Evolutionary conservation across 1,139 yeast species (phyloP).

Genomic region (Pichia sorboxylosa): DNA sequence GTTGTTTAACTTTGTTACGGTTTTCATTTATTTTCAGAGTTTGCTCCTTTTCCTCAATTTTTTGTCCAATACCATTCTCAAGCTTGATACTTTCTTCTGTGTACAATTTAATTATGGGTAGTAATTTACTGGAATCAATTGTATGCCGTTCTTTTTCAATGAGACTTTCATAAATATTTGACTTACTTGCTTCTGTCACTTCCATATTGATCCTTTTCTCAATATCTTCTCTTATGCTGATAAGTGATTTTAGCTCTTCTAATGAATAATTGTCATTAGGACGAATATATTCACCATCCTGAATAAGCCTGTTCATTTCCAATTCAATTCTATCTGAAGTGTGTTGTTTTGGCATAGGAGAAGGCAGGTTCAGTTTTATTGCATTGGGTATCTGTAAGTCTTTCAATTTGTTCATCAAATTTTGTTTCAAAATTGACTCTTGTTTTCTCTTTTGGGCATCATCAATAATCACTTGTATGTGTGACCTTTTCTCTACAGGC

Average conservation of each 20-base stretch:
- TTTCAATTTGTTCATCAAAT: constrained; percentile 22
- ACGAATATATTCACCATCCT: too few species aligned
- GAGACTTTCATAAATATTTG: not conserved
- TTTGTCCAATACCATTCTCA: constrained; percentile 1
- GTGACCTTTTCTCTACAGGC: not conserved
- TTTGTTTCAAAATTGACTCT: constrained; percentile 18
- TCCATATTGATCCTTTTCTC: constrained; percentile 4
- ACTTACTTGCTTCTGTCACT: not conserved
- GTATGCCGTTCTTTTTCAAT: not conserved
- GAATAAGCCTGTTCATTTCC: constrained; percentile 2
- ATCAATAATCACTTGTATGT: constrained; percentile 3
- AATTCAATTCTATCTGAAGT: not conserved
- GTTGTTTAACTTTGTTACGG: not conserved
- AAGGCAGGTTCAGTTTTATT: constrained; percentile 35
- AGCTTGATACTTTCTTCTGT: constrained; percentile 2
- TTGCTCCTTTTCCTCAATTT: not conserved
- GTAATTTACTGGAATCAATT: constrained; percentile 1
- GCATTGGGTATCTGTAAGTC: constrained; percentile 30
- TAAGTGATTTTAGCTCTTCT: not conserved
- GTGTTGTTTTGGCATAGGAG: not conserved
- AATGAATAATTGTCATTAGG: too few species aligned
- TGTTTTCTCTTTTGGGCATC: constrained; percentile 9
- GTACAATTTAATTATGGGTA: constrained; percentile 3
- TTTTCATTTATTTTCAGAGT: not conserved
- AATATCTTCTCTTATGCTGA: constrained; percentile 3